Conservation (phyloP, 169 alveolate species). For the Eimeria falciformis region DNA sequence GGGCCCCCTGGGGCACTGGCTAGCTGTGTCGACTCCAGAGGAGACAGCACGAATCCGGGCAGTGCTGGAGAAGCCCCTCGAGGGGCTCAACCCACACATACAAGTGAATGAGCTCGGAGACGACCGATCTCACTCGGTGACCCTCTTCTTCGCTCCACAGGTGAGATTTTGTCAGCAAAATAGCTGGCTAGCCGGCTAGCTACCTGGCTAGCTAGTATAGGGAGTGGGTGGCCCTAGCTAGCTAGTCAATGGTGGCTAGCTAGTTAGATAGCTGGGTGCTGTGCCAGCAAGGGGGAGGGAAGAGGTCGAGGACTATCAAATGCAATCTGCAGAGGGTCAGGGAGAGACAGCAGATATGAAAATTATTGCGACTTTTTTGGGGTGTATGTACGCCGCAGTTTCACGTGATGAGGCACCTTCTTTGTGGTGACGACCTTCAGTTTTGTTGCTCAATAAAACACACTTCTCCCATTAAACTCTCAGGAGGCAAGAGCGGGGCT, state of each 20-base stretch:
- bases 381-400: background rate
- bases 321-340: too few relatives aligned
- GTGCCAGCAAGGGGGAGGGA: too few relatives aligned
- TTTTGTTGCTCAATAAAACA: constrained; percentile 16
- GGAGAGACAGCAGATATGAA: too few relatives aligned
- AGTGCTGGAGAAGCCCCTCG: constrained; percentile 13
- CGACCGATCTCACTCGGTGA: background rate
- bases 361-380: too few relatives aligned
- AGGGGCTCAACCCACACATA: background rate
- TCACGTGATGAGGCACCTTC: background rate
- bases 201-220: background rate
- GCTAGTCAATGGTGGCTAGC: background rate
- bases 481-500: constrained; percentile 44
- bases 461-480: background rate
- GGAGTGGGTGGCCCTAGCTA: background rate
- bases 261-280: too few relatives aligned
- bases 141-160: constrained; percentile 42
- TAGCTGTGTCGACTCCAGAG: background rate
- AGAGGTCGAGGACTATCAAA: too few relatives aligned
- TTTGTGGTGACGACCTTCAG: constrained; percentile 21
- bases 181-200: too few relatives aligned
- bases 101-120: background rate
- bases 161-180: too few relatives aligned
- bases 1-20: background rate
- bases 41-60: background rate